Evolutionary conservation across 108 stramenopile species (phyloP).

Genomic region (Nitzschia sp.): DNA sequence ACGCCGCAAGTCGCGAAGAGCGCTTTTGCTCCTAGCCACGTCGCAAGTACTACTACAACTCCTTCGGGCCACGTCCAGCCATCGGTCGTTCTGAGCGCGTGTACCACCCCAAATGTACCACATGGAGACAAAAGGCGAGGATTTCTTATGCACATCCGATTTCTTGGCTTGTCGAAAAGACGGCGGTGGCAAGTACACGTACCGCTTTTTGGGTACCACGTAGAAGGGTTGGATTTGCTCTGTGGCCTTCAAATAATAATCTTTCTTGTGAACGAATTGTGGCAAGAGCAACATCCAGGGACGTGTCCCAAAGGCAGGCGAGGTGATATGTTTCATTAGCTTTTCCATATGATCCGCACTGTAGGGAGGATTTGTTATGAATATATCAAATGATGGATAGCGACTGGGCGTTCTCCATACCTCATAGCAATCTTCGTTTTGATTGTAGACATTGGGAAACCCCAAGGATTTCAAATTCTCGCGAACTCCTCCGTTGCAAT

Average conservation of each 20-base stretch:
- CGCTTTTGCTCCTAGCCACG: slow-evolving; percentile 79
- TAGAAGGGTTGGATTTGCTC: slow-evolving; percentile 64
- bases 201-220: slow-evolving; percentile 85
- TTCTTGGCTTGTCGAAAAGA: slow-evolving; percentile 77
- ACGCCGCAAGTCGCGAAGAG: slow-evolving; percentile 83
- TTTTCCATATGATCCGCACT: slow-evolving; percentile 89
- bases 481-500: slow-evolving; percentile 90
- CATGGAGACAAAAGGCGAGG: slow-evolving; percentile 87
- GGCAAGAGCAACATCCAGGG: slow-evolving; percentile 86
- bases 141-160: slow-evolving; percentile 88
- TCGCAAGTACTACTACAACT: slow-evolving; percentile 39
- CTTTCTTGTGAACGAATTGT: slow-evolving; percentile 84
- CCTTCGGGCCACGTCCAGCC: slow-evolving; percentile 34
- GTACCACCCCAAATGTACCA: slow-evolving; percentile 90
- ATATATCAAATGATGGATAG: slow-evolving; percentile 79
- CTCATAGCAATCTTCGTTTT: slow-evolving; percentile 79
- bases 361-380: slow-evolving; percentile 98
- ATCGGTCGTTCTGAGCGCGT: slow-evolving; percentile 45
- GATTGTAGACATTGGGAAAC: slow-evolving; percentile 88
- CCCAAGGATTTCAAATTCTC: slow-evolving; percentile 78
- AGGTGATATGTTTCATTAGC: slow-evolving; percentile 70
- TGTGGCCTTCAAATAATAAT: slow-evolving; percentile 54
- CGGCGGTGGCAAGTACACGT: slow-evolving; percentile 85
- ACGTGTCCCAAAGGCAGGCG: slow-evolving; percentile 36
- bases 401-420: slow-evolving; percentile 49